Conservation (phyloP, 352 stramenopile genomes). For the Phytophthora lateralis region DNA sequence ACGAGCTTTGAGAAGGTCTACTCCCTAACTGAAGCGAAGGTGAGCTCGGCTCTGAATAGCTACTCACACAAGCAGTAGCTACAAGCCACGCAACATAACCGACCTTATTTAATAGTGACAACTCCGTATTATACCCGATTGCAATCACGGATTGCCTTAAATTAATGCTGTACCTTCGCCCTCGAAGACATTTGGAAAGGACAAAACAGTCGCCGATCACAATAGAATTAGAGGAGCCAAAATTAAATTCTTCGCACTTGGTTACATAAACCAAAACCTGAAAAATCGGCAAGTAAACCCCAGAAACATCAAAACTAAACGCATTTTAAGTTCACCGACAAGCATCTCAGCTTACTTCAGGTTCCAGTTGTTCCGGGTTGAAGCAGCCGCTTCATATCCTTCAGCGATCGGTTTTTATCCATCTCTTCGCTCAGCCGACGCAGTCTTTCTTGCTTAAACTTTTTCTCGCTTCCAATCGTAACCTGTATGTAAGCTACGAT, state of each 20-base stretch:
- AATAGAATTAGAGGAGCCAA: too few relatives aligned
- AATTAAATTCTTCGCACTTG: too few relatives aligned
- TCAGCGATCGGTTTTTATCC: constrained; percentile 15
- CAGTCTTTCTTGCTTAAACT: constrained; percentile 19
- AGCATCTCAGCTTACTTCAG: too few relatives aligned
- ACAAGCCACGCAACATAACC: background rate
- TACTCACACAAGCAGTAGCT: too few relatives aligned
- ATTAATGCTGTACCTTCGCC: background rate
- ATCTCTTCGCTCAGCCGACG: constrained; percentile 19
- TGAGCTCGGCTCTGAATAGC: background rate
- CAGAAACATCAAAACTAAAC: too few relatives aligned
- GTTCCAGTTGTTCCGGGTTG: too few relatives aligned
- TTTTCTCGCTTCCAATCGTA: constrained; percentile 26
- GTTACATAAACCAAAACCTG: too few relatives aligned
- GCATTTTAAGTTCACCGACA: too few relatives aligned
- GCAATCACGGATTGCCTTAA: background rate
- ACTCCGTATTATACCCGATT: background rate
- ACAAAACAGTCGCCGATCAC: constrained; percentile 6
- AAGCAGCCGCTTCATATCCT: constrained; percentile 11
- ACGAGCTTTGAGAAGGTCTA: constrained; percentile 13
- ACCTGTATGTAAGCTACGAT: constrained; percentile 25
- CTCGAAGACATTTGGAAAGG: background rate
- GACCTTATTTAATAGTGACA: background rate
- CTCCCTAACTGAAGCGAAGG: background rate
- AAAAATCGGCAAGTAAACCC: too few relatives aligned